Evolutionary conservation across 495 filamentous ascomycete genomes (phyloP).

Genomic region (Penicillium riverlandense): DNA sequence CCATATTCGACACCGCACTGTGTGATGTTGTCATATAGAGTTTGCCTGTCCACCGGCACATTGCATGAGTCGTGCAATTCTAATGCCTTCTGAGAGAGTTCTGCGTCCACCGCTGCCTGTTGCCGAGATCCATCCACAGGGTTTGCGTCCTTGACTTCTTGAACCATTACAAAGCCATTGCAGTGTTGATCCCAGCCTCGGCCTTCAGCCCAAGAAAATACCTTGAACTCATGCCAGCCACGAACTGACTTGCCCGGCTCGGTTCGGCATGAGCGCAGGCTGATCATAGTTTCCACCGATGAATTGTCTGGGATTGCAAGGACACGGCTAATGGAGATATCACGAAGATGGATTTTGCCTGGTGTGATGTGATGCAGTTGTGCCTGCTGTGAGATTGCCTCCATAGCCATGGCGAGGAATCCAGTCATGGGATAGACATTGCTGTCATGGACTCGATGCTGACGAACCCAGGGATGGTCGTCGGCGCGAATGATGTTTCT

Average conservation of each 20-base stretch:
- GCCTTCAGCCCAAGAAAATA: slow-evolving; percentile 27
- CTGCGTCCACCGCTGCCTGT: background rate
- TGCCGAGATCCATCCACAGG: slow-evolving; percentile 15
- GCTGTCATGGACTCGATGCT: slow-evolving; percentile 38
- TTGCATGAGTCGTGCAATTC: slow-evolving; percentile 8
- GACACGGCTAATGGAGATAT: slow-evolving; percentile 31
- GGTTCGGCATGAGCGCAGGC: slow-evolving; percentile 11
- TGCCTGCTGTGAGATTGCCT: slow-evolving; percentile 40
- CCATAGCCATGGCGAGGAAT: slow-evolving; percentile 44
- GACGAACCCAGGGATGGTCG: slow-evolving; percentile 29
- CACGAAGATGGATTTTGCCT: slow-evolving; percentile 22
- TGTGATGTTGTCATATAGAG: slow-evolving; percentile 17
- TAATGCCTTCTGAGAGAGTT: background rate
- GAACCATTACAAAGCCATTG: slow-evolving; percentile 24
- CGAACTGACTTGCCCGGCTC: slow-evolving; percentile 20
- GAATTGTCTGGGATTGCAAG: slow-evolving; percentile 30
- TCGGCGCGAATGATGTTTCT: slow-evolving; percentile 21
- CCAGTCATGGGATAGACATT: slow-evolving; percentile 45
- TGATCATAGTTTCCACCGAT: slow-evolving; percentile 25
- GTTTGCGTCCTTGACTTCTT: slow-evolving; percentile 21
- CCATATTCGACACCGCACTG: slow-evolving; percentile 31
- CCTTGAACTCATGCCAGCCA: slow-evolving; percentile 36
- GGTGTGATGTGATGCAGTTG: slow-evolving; percentile 14
- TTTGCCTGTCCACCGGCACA: slow-evolving; percentile 1
- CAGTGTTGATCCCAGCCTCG: slow-evolving; percentile 36